These are phyloP conservation scores for Phialophora expanda DNA, from an alignment of 2,329 filamentous ascomycete species.

Conservation along the genomic window DNA sequence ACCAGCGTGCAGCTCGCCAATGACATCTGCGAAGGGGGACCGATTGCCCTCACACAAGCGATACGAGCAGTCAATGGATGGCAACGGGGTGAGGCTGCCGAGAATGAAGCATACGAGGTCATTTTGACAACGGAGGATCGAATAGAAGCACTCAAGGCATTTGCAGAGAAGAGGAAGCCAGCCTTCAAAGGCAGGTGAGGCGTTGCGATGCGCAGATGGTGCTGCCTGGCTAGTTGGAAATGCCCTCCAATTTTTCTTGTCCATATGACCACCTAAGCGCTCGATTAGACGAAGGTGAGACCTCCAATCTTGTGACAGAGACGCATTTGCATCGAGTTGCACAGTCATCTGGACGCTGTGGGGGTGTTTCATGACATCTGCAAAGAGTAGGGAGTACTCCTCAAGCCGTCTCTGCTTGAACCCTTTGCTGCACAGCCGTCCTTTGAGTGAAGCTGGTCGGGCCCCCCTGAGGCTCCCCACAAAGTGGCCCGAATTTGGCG, in stretches of 20 bases:
- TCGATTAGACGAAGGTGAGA: not conserved
- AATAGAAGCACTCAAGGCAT: constrained; percentile 84
- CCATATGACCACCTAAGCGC: not conserved
- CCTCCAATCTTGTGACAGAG: constrained; percentile 10
- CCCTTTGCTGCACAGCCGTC: not conserved
- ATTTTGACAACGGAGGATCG: constrained; percentile 85
- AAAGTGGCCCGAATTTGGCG: constrained; percentile 10
- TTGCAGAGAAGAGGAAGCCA: constrained; percentile 75
- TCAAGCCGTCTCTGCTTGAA: not conserved
- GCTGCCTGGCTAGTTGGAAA: constrained; percentile 3
- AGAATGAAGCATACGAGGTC: constrained; percentile 83
- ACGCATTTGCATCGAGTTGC: not conserved
- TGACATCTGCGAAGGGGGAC: constrained; percentile 88
- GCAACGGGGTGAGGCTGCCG: constrained; percentile 70
- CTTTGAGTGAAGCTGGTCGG: not conserved
- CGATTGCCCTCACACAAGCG: constrained; percentile 78
- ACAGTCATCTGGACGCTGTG: not conserved
- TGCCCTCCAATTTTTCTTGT: not conserved
- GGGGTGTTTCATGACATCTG: not conserved
- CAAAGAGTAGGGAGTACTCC: not conserved
- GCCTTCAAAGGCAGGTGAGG: constrained; percentile 60
- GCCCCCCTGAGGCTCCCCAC: constrained; percentile 16
- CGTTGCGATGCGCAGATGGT: not conserved
- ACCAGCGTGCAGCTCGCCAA: constrained; percentile 78
- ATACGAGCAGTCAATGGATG: constrained; percentile 76